Evolutionary conservation across 1,284 basidiomycete genomes (phyloP), one percentile per base, ranked within the genome.

Genomic region (Boletus hoseneyae): DNA sequence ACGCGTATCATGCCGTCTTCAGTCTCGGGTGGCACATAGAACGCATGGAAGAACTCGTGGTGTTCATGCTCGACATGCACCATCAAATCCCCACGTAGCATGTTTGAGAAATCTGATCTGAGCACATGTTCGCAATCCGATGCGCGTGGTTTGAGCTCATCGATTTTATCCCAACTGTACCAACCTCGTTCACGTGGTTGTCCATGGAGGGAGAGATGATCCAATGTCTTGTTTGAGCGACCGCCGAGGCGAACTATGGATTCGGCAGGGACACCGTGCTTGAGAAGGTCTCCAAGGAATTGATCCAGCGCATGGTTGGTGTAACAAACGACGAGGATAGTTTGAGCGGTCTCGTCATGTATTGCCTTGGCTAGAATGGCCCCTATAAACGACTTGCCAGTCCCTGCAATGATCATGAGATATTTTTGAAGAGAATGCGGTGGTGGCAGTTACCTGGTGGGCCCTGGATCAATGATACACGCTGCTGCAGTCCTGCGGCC

Each of bases 321-420:
- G 50, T 79, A 85, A 57, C 83, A 85, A 5, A 82, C 77, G 10
- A 85, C 78, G 4, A 85, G 72, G 8, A 84, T 81, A 1, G 57
- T 77, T 45, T 73, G 63, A 0, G 53, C 1, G 0, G 77, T 75
- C 30, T 61, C 57, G 15, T 80, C 73, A 30, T 83, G 73, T 5
- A 84, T 60, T 1, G 70, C 61, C 53, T 83, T 85, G 0, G 79
- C 80, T 0, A 84, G 64, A 1, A 85, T 61, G 0, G 78, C 75
- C 1, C 84, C 83, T 36, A 86, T 79, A 55, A 84, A 84, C 0
- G 82, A 84, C 54, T 85, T 85, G 0, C 84, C 83, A 0, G 84
- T 86, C 0, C 83, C 83, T 85, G 27, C 42, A 37, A 21, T 16
- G 16, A 21, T 3, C 15, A 6, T 38, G 4, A 57, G 40, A 32